These are phyloP conservation scores for Cokeromyces recurvatus DNA, from an alignment of 371 early-diverging fungal species.

Conservation along the genomic window DNA sequence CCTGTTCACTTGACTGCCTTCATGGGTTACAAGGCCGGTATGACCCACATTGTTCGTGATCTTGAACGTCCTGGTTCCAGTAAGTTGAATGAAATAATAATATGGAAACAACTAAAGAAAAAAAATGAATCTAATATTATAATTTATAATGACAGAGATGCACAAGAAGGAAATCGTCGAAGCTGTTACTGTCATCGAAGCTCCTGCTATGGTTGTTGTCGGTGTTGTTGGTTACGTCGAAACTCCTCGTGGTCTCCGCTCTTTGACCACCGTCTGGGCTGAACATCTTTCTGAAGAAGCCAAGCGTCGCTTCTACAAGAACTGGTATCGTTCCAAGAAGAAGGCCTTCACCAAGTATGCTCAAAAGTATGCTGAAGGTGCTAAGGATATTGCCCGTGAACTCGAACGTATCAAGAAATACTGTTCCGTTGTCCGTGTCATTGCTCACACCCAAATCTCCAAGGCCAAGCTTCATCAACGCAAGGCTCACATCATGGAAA, in stretches of 20 bases:
- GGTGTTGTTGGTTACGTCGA: constrained; percentile 99
- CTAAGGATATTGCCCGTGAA: constrained; percentile 87
- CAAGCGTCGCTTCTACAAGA: constrained; percentile 99
- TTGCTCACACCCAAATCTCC: constrained; percentile 97
- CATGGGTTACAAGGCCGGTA: constrained; percentile 99
- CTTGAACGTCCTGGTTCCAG: constrained; percentile 96
- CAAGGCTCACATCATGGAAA: constrained; percentile 99
- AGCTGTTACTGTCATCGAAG: constrained; percentile 98
- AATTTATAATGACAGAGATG: constrained; percentile 59
- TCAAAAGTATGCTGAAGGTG: constrained; percentile 91
- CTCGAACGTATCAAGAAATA: constrained; percentile 98
- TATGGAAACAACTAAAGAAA: no score
- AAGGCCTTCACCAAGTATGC: constrained; percentile 98
- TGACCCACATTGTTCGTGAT: constrained; percentile 99
- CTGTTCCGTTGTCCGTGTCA: constrained; percentile 96
- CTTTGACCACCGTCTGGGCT: constrained; percentile 98
- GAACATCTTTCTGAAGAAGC: constrained; percentile 98
- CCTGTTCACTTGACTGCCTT: constrained; percentile 98
- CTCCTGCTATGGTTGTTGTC: constrained; percentile 97
- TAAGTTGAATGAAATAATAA: constrained; percentile 28
- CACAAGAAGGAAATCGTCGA: constrained; percentile 99
- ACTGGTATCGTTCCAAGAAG: constrained; percentile 99
- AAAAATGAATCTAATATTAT: no score
- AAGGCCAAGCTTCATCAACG: constrained; percentile 94
- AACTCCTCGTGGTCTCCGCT: constrained; percentile 97